Base-by-base conservation (phyloP, 768 basidiomycete species). In the Clitopilus hobsonii region DNA sequence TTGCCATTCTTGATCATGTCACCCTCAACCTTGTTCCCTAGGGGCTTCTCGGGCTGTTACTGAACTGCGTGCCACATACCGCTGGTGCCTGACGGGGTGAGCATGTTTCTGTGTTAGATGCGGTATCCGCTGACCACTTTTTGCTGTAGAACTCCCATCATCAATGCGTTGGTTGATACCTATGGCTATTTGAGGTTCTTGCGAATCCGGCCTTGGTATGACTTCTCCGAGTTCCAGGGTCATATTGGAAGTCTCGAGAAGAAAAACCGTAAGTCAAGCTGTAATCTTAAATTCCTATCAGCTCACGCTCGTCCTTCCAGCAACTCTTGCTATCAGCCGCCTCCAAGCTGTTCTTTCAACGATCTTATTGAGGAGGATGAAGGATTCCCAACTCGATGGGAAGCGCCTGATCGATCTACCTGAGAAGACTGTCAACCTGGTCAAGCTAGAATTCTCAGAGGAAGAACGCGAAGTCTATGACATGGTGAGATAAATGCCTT, bases 71-170 rank as follows among this genome's bases (percentile, higher is more conserved):
- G 59, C 81, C 0, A 73, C 62, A 16, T 78, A 83, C 63, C 75
- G 86, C 32, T 91, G 89, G 89, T 80, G 79, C 58, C 69, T 89
- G 7, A 88, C 85, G 23, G 85, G 83, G 77, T 80, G 63, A 18
- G 72, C 3, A 36, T 11, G 13, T 36, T 36, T 3, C 13, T 36
- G n/a, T 38, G n/a, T 58, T 14, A 23, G 8, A 16, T 27, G 14
- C 29, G 25, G 10, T 16, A 7, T 18, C 38, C 24, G 45, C 47
- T 57, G 51, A 51, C 54, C 22, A 20, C 32, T 24, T 16, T 7
- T 30, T 45, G n/a, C n/a, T 53, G 29, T 52, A 80, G 83, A 1
- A 88, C 86, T 0, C 84, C 85, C 0, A 82, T 89, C 56, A 77
- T 84, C 53, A 91, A 89, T 60, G 65, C 68, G 11, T 73, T 89